Evolutionary conservation across 2,329 filamentous ascomycete species (phyloP).

Genomic region (Aspergillus sp.): DNA sequence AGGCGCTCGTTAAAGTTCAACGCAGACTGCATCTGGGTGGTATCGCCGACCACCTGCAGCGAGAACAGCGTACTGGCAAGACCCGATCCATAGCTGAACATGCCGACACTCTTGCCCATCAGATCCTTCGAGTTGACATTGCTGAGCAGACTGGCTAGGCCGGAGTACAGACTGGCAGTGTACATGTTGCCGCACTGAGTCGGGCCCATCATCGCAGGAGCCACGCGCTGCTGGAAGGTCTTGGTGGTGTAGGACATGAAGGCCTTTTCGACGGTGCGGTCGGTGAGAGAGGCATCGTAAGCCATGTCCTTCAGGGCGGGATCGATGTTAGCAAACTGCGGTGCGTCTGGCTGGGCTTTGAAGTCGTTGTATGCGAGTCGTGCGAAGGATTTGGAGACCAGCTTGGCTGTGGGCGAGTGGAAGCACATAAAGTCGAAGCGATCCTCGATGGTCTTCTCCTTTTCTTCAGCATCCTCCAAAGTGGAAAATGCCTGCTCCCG

Average conservation of each 20-base stretch:
- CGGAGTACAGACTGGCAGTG: slow-evolving; percentile 47
- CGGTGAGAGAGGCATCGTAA: slow-evolving; percentile 51
- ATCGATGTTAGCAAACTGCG: background rate
- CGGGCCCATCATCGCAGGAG: slow-evolving; percentile 62
- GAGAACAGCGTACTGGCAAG: background rate
- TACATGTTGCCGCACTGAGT: slow-evolving; percentile 61
- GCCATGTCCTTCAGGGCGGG: background rate
- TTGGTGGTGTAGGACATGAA: slow-evolving; percentile 73
- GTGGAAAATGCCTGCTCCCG: background rate
- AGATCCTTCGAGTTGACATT: slow-evolving; percentile 36
- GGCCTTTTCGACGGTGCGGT: slow-evolving; percentile 71
- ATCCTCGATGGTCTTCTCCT: slow-evolving; percentile 36
- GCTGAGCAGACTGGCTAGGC: slow-evolving; percentile 50
- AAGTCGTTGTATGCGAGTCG: slow-evolving; percentile 64
- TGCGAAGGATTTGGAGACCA: slow-evolving; percentile 60
- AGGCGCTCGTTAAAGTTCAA: background rate
- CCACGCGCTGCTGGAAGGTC: slow-evolving; percentile 65
- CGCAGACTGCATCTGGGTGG: background rate
- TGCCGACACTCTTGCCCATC: background rate
- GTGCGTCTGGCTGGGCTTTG: background rate
- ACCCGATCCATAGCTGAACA: background rate
- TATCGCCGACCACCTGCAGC: background rate
- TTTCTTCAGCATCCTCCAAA: background rate
- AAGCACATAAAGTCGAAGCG: slow-evolving; percentile 72
- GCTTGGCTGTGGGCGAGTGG: slow-evolving; percentile 56